Conservation (phyloP, 2,329 filamentous ascomycete genomes). For the Fusarium kyushuense region DNA sequence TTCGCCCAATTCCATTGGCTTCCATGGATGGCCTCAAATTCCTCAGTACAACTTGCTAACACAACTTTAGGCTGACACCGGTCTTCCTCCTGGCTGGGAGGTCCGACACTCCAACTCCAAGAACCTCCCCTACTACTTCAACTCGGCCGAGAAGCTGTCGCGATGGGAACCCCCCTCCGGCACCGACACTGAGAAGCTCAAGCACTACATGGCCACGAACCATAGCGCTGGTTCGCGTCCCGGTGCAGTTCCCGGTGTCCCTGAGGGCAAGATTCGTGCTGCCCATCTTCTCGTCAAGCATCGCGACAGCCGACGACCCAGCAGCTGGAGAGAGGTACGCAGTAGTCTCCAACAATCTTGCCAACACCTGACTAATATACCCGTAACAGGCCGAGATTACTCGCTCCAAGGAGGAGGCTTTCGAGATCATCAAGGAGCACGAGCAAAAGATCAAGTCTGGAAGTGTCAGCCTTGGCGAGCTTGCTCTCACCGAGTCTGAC, state of each 20-base stretch:
- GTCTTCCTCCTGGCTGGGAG: slow-evolving; percentile 90
- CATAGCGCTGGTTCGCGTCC: slow-evolving; percentile 71
- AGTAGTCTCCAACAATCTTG: not conserved
- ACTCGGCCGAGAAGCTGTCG: slow-evolving; percentile 84
- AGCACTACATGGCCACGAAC: slow-evolving; percentile 90
- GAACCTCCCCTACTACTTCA: slow-evolving; percentile 99
- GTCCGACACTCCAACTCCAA: slow-evolving; percentile 98
- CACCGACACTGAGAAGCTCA: slow-evolving; percentile 92
- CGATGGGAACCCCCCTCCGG: slow-evolving; percentile 93
- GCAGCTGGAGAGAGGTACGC: slow-evolving; percentile 86
- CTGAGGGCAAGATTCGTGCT: slow-evolving; percentile 88
- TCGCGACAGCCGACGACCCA: slow-evolving; percentile 84
- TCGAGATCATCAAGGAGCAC: slow-evolving; percentile 79
- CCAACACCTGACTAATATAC: slow-evolving; percentile 4
- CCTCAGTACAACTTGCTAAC: slow-evolving; percentile 20
- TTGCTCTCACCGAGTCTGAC: slow-evolving; percentile 91
- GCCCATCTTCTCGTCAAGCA: slow-evolving; percentile 97
- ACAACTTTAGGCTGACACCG: slow-evolving; percentile 80
- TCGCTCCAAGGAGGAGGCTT: slow-evolving; percentile 87
- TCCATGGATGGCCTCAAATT: not conserved
- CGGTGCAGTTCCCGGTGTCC: slow-evolving; percentile 56
- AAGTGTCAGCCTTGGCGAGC: slow-evolving; percentile 77
- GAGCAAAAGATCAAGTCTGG: slow-evolving; percentile 81
- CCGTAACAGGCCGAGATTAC: slow-evolving; percentile 78
- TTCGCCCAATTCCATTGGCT: not conserved